Percentiles rank a stretch among this genome's conserved stretches.
Evolutionary conservation across 805 yeast species (phyloP).

Genomic region (Phaffomyces thermotolerans): DNA sequence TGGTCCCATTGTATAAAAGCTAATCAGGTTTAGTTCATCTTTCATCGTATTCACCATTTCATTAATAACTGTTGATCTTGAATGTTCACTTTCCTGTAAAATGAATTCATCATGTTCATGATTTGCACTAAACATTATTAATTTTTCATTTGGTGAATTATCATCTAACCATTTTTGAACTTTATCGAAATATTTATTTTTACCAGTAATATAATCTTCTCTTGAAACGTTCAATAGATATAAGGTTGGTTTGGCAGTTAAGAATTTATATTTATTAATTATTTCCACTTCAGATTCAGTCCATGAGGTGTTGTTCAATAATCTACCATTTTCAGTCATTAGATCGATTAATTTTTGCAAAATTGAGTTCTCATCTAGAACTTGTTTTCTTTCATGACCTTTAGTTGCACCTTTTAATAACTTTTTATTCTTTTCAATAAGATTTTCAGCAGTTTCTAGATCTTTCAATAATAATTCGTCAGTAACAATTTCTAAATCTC

Average conservation of each 20-base stretch:
- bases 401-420: constrained; percentile 33
- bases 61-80: constrained; percentile 48
- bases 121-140: constrained; percentile 62
- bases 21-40: constrained; percentile 58
- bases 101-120: constrained; percentile 34
- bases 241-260: constrained; percentile 87
- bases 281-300: constrained; percentile 54
- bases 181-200: constrained; percentile 42
- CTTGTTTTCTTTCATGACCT: constrained; percentile 41
- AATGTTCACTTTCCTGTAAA: constrained; percentile 24
- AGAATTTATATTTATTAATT: constrained; percentile 61
- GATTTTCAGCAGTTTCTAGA: constrained; percentile 58
- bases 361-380: constrained; percentile 32
- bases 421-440: constrained; percentile 45
- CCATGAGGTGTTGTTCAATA: constrained; percentile 58
- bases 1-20: constrained; percentile 84
- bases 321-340: constrained; percentile 55
- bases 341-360: constrained; percentile 37
- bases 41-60: constrained; percentile 60
- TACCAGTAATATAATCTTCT: constrained; percentile 50
- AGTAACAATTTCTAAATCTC: constrained; percentile 67
- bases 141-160: constrained; percentile 58
- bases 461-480: constrained; percentile 76
- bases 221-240: constrained; percentile 68
- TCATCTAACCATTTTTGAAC: constrained; percentile 61